phyloP scores from a whole-genome alignment of 169 alveolate genomes.

The Eimeria nieschulzi region DNA sequence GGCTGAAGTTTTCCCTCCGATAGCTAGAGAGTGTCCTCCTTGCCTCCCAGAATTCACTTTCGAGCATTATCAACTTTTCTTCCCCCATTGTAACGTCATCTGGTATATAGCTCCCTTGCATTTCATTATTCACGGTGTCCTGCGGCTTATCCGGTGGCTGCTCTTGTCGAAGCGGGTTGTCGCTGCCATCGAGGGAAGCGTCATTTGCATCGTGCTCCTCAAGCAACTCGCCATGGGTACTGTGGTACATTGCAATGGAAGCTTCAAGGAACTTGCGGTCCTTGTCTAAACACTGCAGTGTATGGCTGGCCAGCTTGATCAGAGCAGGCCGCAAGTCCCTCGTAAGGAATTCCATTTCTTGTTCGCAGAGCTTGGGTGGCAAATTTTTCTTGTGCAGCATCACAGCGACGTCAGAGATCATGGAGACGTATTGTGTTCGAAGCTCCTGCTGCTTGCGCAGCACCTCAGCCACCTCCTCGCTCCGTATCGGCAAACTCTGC shows the following conservation, averaged over 20 bases:
- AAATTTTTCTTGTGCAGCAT: slow-evolving; percentile 31
- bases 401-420: not conserved
- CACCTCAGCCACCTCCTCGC: slow-evolving; percentile 30
- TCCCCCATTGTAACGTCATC: not conserved
- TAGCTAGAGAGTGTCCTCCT: slow-evolving; percentile 44
- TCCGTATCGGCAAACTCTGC: slow-evolving; percentile 29
- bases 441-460: slow-evolving; percentile 30
- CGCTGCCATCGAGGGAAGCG: not conserved
- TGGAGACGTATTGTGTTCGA: slow-evolving; percentile 5
- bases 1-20: slow-evolving; percentile 29
- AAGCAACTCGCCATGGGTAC: not conserved
- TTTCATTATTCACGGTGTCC: not conserved
- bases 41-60: slow-evolving; percentile 57
- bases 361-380: slow-evolving; percentile 28
- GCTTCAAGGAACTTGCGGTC: slow-evolving; percentile 57
- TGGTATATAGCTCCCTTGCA: not conserved
- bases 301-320: slow-evolving; percentile 32
- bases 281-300: slow-evolving; percentile 33
- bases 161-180: not conserved
- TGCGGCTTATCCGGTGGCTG: not conserved
- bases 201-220: not conserved
- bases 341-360: slow-evolving; percentile 36
- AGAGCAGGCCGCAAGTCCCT: slow-evolving; percentile 58
- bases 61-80: slow-evolving; percentile 30
- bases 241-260: not conserved